Base-by-base conservation (phyloP, 805 yeast genomes). In the Saccharomycopsis babjevae region DNA sequence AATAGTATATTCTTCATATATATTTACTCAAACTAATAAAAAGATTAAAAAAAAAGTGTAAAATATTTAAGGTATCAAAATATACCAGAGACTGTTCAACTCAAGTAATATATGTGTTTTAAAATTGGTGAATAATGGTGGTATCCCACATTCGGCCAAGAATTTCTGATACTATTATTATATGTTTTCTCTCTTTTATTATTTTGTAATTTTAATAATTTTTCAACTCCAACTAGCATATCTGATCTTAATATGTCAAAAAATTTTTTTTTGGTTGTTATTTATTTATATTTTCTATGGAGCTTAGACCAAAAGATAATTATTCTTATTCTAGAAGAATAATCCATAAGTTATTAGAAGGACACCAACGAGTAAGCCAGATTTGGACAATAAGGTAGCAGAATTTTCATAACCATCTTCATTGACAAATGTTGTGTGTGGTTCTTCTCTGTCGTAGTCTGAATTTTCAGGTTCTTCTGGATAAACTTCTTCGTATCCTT, bases 381-480 rank as follows among this genome's bases (percentile, higher is more conserved):
- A 46, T 16, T 46, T 46, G 18, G 52, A 22, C 15, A 46, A 46
- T 5, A 25, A 46, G 13, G 3, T 20, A 25, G 52, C 52, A 11
- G 52, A 46, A 22, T 22, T 46, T 46, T 46, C 32, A 18, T 1
- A 46, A 46, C 10, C 32, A 11, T 46, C 32, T 15, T 22, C 32
- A 25, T 22, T 6, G 5, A 25, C n/a, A 13, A 28, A 11, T 46
- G 52, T 46, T 46, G 32, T 13, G 5, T 46, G n/a, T n/a, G n/a
- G 52, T 15, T 46, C 30, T 46, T 46, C 57, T 25, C 40, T 59
- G 15, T 38, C 50, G 18, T 34, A 18, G 1, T 38, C 43, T 50
- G 46, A 39, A 30, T 56, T 57, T 32, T 20, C 18, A 34, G 56
- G 59, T 25, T 58, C 62, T 30, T 39, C 59, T 28, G 43, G 60